Conservation (phyloP, 495 filamentous ascomycete species). For the Aspergillus ellipticus region DNA sequence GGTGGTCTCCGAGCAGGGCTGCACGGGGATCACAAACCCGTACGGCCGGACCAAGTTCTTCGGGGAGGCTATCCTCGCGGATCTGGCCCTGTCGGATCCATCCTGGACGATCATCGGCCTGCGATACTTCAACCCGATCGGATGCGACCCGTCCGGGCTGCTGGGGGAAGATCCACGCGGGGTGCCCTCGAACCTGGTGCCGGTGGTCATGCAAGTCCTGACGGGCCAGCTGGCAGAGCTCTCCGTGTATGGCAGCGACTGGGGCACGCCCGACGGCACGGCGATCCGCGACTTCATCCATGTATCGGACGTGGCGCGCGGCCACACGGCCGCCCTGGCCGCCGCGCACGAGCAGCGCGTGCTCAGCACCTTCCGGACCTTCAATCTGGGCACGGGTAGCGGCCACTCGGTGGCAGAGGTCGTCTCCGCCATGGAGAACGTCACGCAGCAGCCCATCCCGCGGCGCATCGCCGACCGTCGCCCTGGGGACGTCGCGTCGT, state of each 20-base stretch:
- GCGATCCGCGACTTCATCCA: conserved; percentile 55
- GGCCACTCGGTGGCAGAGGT: conserved; percentile 49
- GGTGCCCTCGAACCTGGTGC: conserved; percentile 57
- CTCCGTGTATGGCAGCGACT: conserved; percentile 57
- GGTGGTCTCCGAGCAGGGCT: conserved; percentile 31
- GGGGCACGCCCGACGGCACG: conserved; percentile 58
- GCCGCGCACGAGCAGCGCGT: conserved; percentile 28
- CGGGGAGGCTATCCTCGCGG: conserved; percentile 57
- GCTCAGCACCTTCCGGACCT: conserved; percentile 40
- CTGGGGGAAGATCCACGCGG: conserved; percentile 58
- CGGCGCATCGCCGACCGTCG: conserved; percentile 66
- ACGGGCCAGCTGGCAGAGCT: conserved; percentile 46
- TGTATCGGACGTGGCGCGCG: conserved; percentile 58
- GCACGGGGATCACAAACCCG: conserved; percentile 55
- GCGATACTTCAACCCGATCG: conserved; percentile 64
- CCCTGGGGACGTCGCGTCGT: conserved; percentile 71
- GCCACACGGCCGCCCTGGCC: conserved; percentile 54
- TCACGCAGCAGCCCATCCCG: conserved; percentile 27
- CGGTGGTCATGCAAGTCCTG: conserved; percentile 54
- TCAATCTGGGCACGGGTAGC: conserved; percentile 48
- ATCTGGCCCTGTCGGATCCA: conserved; percentile 51
- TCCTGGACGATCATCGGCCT: conserved; percentile 57
- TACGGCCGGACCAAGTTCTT: conserved; percentile 64
- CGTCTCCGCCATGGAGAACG: conserved; percentile 37
- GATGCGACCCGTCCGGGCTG: conserved; percentile 57